Evolutionary conservation across 257 asterid species (phyloP), one percentile per base, ranked within the genome.

Genomic region (Coffea eugenioides): DNA sequence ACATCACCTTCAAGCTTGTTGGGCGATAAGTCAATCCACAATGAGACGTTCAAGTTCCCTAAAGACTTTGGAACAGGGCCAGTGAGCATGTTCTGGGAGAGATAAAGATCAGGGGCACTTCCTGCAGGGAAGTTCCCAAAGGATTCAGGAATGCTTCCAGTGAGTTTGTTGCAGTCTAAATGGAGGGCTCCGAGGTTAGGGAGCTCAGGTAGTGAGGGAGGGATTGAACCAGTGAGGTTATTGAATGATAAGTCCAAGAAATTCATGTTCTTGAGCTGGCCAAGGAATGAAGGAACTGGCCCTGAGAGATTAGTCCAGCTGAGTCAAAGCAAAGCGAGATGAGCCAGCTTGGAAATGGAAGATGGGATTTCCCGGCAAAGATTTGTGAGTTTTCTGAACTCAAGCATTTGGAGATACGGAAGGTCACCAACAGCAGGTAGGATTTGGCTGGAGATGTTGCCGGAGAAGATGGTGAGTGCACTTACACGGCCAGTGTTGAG

Each of bases 1-100:
- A 80, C 79, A 43, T 87, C 97, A 0, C 98, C 97, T 74, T 78
- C 86, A 10, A 94, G 82, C 89, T n/a, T 81, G 85, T 94, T 94
- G 0, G 93, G 76, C 0, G 92, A 83, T 18, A 92, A 73, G 54
- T 84, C 87, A 6, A 94, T 41, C n/a, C 6, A 0, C 1, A 1
- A 5, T 2, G 84, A 71, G 34, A 94, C 78, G 70, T 88, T 85
- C 78, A 84, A 23, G 18, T 52, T 16, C 0, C 88, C 90, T 70
- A 85, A 77, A 0, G 85, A 80, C 56, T 75, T 73, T 0, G 98
- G 97, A 59, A 94, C 72, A 0, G 48, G 31, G 20, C 97, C 97
- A 0, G 88, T 80, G 51, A 94, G 84, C 76, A 84, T 89, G 79
- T 94, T 93, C 81, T 90, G 93, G 2, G 93, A 89, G 4, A 94